A percentile compares a stretch with the other conserved stretches of the same genome.
phyloP scores from a whole-genome alignment of 1,284 basidiomycete genomes.

The Anthracocystis panici-leucophaei region DNA sequence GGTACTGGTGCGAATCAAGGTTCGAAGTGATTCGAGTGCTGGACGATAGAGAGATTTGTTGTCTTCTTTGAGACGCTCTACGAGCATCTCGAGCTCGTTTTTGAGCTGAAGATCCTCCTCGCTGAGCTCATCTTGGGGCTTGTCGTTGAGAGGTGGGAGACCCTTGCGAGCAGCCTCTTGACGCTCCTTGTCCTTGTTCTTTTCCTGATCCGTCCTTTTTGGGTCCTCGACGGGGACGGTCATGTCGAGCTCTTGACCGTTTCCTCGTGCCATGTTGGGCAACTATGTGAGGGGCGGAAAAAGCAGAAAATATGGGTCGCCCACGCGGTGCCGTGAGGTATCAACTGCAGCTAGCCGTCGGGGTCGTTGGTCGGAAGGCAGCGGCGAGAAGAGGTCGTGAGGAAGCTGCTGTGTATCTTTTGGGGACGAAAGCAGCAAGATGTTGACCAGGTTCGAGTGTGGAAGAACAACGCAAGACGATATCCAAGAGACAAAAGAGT shows the following conservation, averaged over 20 bases:
- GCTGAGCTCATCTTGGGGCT: constrained; percentile 81
- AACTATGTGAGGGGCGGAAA: constrained; percentile 1
- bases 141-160: constrained; percentile 37
- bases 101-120: constrained; percentile 96
- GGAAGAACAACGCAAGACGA: not conserved
- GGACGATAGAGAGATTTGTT: constrained; percentile 86
- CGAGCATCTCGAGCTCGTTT: constrained; percentile 96
- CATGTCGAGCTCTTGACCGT: constrained; percentile 53
- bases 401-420: not conserved
- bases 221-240: constrained; percentile 52
- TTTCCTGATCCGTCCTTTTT: constrained; percentile 51
- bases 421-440: not conserved
- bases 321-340: not conserved
- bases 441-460: not conserved
- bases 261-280: constrained; percentile 49
- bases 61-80: constrained; percentile 92
- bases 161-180: constrained; percentile 51
- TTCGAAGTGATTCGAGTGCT: constrained; percentile 92
- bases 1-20: constrained; percentile 93
- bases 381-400: not conserved
- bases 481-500: constrained; percentile 11
- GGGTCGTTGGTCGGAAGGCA: not conserved
- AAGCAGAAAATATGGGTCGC: not conserved
- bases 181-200: constrained; percentile 51
- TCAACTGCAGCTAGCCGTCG: not conserved